phyloP scores from a whole-genome alignment of 1,284 basidiomycete species.

The Moniliophthora roreri region DNA sequence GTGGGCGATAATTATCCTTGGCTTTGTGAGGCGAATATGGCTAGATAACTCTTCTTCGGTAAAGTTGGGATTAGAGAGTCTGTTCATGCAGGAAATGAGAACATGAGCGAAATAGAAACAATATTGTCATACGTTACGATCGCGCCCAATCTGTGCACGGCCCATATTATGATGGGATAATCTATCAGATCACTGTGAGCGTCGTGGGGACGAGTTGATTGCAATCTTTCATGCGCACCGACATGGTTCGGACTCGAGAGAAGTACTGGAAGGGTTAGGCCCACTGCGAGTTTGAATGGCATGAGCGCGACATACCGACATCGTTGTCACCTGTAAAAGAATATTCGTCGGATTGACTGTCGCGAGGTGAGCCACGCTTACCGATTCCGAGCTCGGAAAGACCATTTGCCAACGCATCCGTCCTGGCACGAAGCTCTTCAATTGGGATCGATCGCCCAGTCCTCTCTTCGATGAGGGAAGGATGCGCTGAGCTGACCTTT shows the following conservation, averaged over 20 bases:
- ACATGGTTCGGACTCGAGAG: slow-evolving; percentile 54
- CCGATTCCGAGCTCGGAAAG: slow-evolving; percentile 36
- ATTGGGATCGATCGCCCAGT: slow-evolving; percentile 37
- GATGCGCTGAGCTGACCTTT: slow-evolving; percentile 24
- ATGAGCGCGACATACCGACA: slow-evolving; percentile 37
- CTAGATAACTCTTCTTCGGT: slow-evolving; percentile 51
- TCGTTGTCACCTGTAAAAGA: slow-evolving; percentile 30
- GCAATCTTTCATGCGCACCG: slow-evolving; percentile 27
- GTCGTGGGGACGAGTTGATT: background rate
- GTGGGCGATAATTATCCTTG: slow-evolving; percentile 48
- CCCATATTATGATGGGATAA: slow-evolving; percentile 60
- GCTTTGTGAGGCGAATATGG: slow-evolving; percentile 41
- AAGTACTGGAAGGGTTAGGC: slow-evolving; percentile 33
- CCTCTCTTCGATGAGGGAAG: slow-evolving; percentile 52
- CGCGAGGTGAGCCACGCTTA: slow-evolving; percentile 22
- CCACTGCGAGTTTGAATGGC: background rate
- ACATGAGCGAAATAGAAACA: background rate
- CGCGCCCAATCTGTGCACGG: slow-evolving; percentile 54
- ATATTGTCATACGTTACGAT: slow-evolving; percentile 43
- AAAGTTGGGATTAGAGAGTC: slow-evolving; percentile 52
- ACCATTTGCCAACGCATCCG: slow-evolving; percentile 46
- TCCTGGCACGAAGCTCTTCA: slow-evolving; percentile 44
- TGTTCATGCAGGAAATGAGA: background rate
- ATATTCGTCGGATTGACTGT: background rate
- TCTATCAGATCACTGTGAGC: slow-evolving; percentile 36